Conservation (phyloP, 2,329 filamentous ascomycete genomes). For the Chaetothyriales sp. region DNA sequence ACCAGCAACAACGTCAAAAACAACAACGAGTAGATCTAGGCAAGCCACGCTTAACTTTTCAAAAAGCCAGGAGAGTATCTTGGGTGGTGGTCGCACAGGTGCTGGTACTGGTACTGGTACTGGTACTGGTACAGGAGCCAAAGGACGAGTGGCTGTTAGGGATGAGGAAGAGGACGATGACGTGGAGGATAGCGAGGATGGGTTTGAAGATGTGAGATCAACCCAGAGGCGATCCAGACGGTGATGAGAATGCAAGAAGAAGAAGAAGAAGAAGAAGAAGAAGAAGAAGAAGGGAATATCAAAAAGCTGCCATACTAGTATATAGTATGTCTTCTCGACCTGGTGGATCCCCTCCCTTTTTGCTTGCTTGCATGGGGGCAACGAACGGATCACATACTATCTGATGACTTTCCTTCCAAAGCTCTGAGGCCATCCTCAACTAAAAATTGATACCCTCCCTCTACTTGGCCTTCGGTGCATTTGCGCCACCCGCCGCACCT, state of each 20-base stretch:
- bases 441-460: neutral
- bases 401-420: too few relatives aligned
- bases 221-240: neutral
- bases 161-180: constrained; percentile 16
- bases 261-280: too few relatives aligned
- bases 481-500: too few relatives aligned
- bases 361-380: too few relatives aligned
- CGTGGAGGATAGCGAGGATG: constrained; percentile 17
- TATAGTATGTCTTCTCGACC: too few relatives aligned
- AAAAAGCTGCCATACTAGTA: too few relatives aligned
- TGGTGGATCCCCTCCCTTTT: too few relatives aligned
- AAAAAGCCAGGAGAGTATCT: constrained; percentile 22
- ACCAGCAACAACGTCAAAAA: constrained; percentile 20
- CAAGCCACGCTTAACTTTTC: constrained; percentile 31
- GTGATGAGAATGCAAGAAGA: neutral
- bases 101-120: constrained; percentile 2
- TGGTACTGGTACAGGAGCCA: neutral
- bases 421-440: too few relatives aligned
- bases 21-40: constrained; percentile 23
- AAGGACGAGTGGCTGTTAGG: constrained; percentile 16
- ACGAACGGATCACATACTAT: too few relatives aligned
- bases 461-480: neutral
- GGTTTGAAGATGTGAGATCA: constrained; percentile 31
- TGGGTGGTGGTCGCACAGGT: constrained; percentile 7
- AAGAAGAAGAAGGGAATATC: too few relatives aligned